phyloP scores from a whole-genome alignment of 2,329 filamentous ascomycete genomes.

The Aspergillus hiratsukae region DNA sequence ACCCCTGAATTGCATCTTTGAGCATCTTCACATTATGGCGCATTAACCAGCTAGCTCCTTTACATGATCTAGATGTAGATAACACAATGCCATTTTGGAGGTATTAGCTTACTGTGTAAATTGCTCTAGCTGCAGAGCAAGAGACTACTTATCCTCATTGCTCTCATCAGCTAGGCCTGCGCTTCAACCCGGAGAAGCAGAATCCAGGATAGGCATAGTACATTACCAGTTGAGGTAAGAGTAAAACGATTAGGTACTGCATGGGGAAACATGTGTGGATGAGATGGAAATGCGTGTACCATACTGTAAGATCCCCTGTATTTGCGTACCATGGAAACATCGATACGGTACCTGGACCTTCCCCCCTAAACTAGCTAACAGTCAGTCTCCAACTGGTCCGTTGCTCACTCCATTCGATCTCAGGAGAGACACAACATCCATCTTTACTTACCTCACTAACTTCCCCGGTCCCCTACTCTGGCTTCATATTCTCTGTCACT shows the following conservation, averaged over 20 bases:
- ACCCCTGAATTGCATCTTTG: background rate
- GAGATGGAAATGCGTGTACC: background rate
- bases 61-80: background rate
- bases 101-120: background rate
- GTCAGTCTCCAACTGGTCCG: background rate
- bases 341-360: background rate
- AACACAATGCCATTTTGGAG: background rate
- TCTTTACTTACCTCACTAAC: background rate
- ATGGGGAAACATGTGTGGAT: background rate
- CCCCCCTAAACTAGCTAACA: constrained; percentile 1
- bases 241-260: background rate
- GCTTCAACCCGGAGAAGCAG: background rate
- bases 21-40: background rate
- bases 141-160: background rate
- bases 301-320: background rate
- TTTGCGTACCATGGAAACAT: background rate
- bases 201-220: background rate
- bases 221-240: background rate
- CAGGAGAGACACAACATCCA: constrained; percentile 19
- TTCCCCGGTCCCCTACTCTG: constrained; percentile 7
- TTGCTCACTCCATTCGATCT: constrained; percentile 9
- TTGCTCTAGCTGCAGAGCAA: background rate
- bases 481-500: constrained; percentile 11
- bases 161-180: background rate
- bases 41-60: background rate